A percentile compares a stretch with the other conserved stretches of the same genome.
Conservation (phyloP, 371 early-diverging fungal genomes). For the Rhizopus stolonifer region DNA sequence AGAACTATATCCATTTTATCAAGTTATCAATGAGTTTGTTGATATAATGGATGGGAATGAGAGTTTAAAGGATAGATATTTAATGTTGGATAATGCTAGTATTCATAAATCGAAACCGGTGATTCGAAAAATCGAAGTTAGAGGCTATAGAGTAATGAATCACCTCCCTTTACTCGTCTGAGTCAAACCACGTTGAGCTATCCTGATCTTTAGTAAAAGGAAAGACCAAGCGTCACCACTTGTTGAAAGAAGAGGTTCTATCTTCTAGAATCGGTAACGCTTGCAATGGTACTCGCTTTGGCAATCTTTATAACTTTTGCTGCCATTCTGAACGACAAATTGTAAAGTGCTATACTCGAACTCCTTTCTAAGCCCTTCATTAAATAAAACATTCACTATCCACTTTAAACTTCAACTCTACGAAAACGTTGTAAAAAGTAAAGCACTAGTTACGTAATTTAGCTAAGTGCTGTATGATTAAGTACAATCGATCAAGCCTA, state of each 20-base stretch:
- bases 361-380: neutral
- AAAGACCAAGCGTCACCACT: slow-evolving; percentile 16
- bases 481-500: neutral
- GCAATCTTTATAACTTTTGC: neutral
- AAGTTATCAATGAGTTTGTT: slow-evolving; percentile 10
- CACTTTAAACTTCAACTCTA: slow-evolving; percentile 1
- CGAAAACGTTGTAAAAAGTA: neutral
- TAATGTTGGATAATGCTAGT: slow-evolving; percentile 17
- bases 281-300: slow-evolving; percentile 5
- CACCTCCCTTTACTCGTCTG: slow-evolving; percentile 9
- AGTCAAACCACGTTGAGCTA: slow-evolving; percentile 12
- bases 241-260: slow-evolving; percentile 13
- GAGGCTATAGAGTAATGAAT: slow-evolving; percentile 17
- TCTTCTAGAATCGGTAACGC: slow-evolving; percentile 9
- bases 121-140: slow-evolving; percentile 18
- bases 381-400: neutral
- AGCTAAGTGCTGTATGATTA: neutral
- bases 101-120: slow-evolving; percentile 17
- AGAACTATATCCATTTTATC: slow-evolving; percentile 3
- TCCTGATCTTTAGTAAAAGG: slow-evolving; percentile 16
- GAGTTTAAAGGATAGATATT: slow-evolving; percentile 13
- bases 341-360: slow-evolving; percentile 4
- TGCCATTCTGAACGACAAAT: neutral
- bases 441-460: neutral
- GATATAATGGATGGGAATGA: slow-evolving; percentile 16